phyloP scores from a whole-genome alignment of 2,329 filamentous ascomycete genomes.

The Fusarium poae region DNA sequence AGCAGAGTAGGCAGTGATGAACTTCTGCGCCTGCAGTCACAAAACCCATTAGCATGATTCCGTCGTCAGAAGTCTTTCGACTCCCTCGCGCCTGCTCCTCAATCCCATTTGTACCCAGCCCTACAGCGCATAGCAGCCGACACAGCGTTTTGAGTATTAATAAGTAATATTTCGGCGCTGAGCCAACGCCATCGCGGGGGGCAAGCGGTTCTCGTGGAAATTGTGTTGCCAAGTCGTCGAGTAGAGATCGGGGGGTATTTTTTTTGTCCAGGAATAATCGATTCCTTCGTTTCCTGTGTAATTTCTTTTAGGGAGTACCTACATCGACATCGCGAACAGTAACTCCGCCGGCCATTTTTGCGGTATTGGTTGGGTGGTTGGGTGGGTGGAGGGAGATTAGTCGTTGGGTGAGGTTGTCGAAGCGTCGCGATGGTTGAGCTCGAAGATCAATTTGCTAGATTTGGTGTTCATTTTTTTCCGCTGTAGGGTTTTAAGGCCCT shows the following conservation, averaged over 20 bases:
- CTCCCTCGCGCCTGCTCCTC: conserved; percentile 78
- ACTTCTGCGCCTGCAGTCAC: conserved; percentile 81
- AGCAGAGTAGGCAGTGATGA: conserved; percentile 86
- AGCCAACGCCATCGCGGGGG: conserved; percentile 40
- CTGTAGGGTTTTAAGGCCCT: conserved; percentile 54
- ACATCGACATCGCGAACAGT: conserved; percentile 89
- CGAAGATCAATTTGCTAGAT: conserved; percentile 27
- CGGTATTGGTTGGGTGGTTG: conserved; percentile 60
- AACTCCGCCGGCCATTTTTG: conserved; percentile 84
- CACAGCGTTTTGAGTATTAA: conserved; percentile 39
- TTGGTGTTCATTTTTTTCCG: conserved; percentile 44
- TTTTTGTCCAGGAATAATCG: conserved; percentile 12
- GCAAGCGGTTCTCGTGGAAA: conserved; percentile 46
- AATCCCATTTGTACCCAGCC: conserved; percentile 50
- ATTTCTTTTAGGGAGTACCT: conserved; percentile 61
- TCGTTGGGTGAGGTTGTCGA: conserved; percentile 52
- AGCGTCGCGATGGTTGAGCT: conserved; percentile 47
- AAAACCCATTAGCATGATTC: conserved; percentile 76
- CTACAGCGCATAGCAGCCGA: conserved; percentile 35
- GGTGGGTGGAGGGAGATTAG: conserved; percentile 44
- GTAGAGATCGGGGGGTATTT: conserved; percentile 26
- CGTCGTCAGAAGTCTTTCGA: conserved; percentile 80
- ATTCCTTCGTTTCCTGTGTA: conserved; percentile 29
- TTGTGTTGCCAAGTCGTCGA: conserved; percentile 50
- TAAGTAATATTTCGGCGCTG: conserved; percentile 35